A percentile compares a stretch with the other conserved stretches of the same genome.
phyloP scores from a whole-genome alignment of 164 flowering plant genomes.

The Magnolia changhungtana region DNA sequence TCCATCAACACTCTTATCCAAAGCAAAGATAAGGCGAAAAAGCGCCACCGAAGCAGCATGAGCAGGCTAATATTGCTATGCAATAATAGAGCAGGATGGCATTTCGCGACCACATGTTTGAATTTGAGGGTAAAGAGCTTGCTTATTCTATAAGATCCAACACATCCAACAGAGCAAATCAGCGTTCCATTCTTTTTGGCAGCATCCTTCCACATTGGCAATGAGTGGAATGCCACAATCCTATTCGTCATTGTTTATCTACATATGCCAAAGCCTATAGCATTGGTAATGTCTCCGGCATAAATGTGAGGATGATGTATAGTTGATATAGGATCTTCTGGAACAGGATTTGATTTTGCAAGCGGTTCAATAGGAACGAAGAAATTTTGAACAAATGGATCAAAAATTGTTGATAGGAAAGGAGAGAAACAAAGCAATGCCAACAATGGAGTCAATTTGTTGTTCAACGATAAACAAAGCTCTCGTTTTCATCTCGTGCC shows the following conservation, averaged over 20 bases:
- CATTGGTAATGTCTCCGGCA: too few species aligned
- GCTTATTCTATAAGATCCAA: background rate
- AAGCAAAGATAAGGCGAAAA: background rate
- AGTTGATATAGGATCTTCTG: too few species aligned
- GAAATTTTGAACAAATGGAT: too few species aligned
- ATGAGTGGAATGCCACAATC: constrained; percentile 15
- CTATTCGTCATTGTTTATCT: constrained; percentile 14
- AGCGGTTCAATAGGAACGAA: too few species aligned
- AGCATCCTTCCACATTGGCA: constrained; percentile 10
- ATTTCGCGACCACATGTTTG: background rate
- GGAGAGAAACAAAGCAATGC: too few species aligned
- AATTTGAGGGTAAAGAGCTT: constrained; percentile 2
- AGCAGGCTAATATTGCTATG: background rate
- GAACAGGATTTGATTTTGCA: too few species aligned
- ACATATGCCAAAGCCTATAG: too few species aligned
- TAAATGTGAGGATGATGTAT: too few species aligned
- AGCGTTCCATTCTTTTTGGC: background rate
- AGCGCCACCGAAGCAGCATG: background rate
- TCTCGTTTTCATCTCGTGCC: too few species aligned
- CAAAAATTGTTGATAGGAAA: too few species aligned
- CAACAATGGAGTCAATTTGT: too few species aligned
- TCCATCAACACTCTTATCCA: background rate
- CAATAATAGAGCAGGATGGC: background rate
- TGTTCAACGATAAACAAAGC: too few species aligned
- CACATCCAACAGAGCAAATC: background rate